Percentiles rank a stretch among this genome's conserved stretches.
Evolutionary conservation across 2,329 filamentous ascomycete genomes (phyloP).

Genomic region (Sporothrix phasma): DNA sequence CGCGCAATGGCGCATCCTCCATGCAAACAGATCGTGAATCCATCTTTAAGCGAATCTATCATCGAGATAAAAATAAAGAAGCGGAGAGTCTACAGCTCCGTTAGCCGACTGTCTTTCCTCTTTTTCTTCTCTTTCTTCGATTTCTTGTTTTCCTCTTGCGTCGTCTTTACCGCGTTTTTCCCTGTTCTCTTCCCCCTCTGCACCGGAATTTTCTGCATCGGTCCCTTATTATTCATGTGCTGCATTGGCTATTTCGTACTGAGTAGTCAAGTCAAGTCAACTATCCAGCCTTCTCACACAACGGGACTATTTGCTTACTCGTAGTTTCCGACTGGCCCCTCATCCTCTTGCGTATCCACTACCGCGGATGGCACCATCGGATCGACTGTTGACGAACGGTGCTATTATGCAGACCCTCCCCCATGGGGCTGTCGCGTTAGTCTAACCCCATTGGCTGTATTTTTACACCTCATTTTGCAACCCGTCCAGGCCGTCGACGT

Average conservation of each 20-base stretch:
- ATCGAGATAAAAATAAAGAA: not conserved
- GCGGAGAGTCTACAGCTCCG: not conserved
- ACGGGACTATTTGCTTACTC: not conserved
- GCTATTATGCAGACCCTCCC: not conserved
- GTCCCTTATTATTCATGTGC: no score
- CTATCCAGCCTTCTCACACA: not conserved
- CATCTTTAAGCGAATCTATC: not conserved
- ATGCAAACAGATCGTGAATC: no score
- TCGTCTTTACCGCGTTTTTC: not conserved
- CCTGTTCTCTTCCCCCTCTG: not conserved
- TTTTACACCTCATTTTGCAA: not conserved
- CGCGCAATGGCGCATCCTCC: not conserved
- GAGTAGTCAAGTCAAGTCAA: no score
- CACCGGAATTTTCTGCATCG: no score
- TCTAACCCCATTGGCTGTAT: not conserved
- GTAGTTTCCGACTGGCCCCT: not conserved
- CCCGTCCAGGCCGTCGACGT: not conserved
- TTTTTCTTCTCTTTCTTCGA: no score
- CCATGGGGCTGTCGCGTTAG: not conserved
- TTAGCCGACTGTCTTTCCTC: not conserved
- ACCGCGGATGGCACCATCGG: constrained; percentile 9
- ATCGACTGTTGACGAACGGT: constrained; percentile 8
- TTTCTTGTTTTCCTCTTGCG: not conserved
- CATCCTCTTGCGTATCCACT: not conserved
- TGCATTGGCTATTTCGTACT: no score